Percentiles rank a stretch among this genome's conserved stretches.
Evolutionary conservation across 768 basidiomycete species (phyloP).

Genomic region (Mrakia hoshinonis): DNA sequence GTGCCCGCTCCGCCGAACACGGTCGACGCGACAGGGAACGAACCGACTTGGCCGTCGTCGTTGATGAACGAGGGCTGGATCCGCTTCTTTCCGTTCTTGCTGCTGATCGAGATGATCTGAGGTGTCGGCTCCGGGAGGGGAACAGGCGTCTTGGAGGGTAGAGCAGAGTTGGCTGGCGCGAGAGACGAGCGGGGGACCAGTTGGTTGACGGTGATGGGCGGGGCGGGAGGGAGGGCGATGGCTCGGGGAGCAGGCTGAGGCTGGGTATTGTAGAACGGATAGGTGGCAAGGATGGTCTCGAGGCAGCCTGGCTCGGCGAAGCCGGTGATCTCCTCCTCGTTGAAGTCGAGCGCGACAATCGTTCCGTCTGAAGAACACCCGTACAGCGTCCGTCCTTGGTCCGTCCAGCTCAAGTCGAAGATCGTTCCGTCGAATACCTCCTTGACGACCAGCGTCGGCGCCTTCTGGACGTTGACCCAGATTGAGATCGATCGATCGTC

Average conservation of each 20-base stretch:
- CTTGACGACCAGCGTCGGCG: conserved; percentile 83
- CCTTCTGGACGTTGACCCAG: conserved; percentile 88
- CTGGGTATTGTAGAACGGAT: conserved; percentile 5
- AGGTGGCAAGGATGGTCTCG: conserved; percentile 17
- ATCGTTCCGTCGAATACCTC: conserved; percentile 92
- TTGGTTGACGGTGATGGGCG: conserved; percentile 15
- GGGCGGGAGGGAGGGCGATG: background rate
- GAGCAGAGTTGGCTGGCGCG: background rate
- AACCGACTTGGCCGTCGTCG: conserved; percentile 25
- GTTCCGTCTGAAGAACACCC: conserved; percentile 95
- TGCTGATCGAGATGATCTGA: conserved; percentile 37
- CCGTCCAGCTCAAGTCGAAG: conserved; percentile 92
- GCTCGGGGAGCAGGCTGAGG: background rate
- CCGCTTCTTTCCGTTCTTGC: conserved; percentile 53
- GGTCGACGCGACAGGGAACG: background rate
- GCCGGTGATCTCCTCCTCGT: conserved; percentile 38
- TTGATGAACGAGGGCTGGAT: conserved; percentile 44
- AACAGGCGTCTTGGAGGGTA: conserved; percentile 3
- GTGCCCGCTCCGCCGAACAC: background rate
- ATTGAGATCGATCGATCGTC: conserved; percentile 85
- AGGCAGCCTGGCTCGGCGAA: conserved; percentile 26
- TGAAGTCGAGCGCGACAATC: conserved; percentile 78
- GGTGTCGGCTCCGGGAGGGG: conserved; percentile 19
- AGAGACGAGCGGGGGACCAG: conserved; percentile 3
- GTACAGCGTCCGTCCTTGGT: conserved; percentile 83